A percentile compares a stretch with the other conserved stretches of the same genome.
These are phyloP conservation scores for Cystoderma amianthinum DNA, from an alignment of 768 basidiomycete genomes.

Conservation along the genomic window DNA sequence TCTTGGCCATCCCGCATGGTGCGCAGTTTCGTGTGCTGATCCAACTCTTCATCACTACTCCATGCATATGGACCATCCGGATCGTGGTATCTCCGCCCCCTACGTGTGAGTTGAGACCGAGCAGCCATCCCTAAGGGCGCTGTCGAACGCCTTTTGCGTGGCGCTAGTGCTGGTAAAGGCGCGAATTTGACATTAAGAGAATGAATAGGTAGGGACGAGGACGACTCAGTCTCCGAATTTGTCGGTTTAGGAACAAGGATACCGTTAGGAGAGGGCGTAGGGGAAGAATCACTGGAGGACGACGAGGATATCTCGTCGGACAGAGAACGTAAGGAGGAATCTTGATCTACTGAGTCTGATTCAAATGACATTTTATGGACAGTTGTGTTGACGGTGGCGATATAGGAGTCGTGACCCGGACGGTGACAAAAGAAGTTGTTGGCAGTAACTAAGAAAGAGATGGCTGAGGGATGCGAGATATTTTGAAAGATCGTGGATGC, in stretches of 20 bases:
- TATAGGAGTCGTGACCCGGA: not conserved
- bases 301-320: slow-evolving; percentile 32
- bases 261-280: slow-evolving; percentile 31
- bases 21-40: slow-evolving; percentile 19
- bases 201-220: slow-evolving; percentile 11
- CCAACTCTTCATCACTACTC: slow-evolving; percentile 27
- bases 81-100: slow-evolving; percentile 13
- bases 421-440: too few relatives aligned
- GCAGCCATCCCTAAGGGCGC: slow-evolving; percentile 52
- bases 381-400: too few relatives aligned
- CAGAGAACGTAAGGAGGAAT: slow-evolving; percentile 32
- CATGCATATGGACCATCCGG: not conserved
- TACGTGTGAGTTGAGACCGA: slow-evolving; percentile 32
- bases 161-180: slow-evolving; percentile 47
- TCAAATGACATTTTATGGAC: not conserved
- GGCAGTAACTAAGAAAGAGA: too few relatives aligned
- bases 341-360: not conserved
- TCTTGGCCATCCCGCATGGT: slow-evolving; percentile 17
- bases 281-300: slow-evolving; percentile 34
- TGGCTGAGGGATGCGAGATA: too few relatives aligned
- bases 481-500: too few relatives aligned
- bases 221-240: slow-evolving; percentile 5
- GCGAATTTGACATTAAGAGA: slow-evolving; percentile 46
- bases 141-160: slow-evolving; percentile 38
- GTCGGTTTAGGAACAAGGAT: not conserved